Evolutionary conservation across 192 early-diverging fungal genomes (phyloP).

Genomic region (Backusella luteola): DNA sequence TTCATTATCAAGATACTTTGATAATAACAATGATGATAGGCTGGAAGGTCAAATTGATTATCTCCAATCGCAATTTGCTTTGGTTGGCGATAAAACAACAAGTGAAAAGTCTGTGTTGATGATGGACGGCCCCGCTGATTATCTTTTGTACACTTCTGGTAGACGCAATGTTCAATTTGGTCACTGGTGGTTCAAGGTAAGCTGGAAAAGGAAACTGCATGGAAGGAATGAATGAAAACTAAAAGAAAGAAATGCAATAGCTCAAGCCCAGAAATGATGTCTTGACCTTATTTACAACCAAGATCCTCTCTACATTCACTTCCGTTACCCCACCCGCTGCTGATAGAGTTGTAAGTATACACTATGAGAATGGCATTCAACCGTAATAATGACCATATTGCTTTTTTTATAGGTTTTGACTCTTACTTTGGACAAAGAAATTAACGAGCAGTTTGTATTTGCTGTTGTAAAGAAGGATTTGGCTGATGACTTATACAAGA

Average conservation of each 20-base stretch:
- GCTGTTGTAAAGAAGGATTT: conserved; percentile 58
- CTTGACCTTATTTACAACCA: conserved; percentile 24
- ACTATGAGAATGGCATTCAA: conserved; percentile 30
- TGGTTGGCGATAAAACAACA: conserved; percentile 61
- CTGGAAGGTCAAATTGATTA: conserved; percentile 17
- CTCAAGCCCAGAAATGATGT: conserved; percentile 56
- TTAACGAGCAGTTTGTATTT: conserved; percentile 61
- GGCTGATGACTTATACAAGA: conserved; percentile 52
- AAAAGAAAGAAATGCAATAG: conserved; percentile 22
- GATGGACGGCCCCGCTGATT: conserved; percentile 72
- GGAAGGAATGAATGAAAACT: not conserved
- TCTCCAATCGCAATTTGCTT: conserved; percentile 66
- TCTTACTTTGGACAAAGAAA: conserved; percentile 47
- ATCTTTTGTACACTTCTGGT: conserved; percentile 76
- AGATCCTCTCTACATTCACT: conserved; percentile 30
- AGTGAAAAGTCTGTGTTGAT: conserved; percentile 41
- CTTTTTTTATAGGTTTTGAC: conserved; percentile 19
- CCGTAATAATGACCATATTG: not conserved
- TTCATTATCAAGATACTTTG: not conserved
- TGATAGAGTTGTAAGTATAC: conserved; percentile 43
- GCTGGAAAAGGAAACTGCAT: not conserved
- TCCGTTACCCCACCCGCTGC: conserved; percentile 15
- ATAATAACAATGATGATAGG: conserved; percentile 31
- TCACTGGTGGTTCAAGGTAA: conserved; percentile 59
- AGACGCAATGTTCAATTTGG: conserved; percentile 65